phyloP scores from a whole-genome alignment of 2,329 filamentous ascomycete genomes.

The Pochonia chlamydosporia region DNA sequence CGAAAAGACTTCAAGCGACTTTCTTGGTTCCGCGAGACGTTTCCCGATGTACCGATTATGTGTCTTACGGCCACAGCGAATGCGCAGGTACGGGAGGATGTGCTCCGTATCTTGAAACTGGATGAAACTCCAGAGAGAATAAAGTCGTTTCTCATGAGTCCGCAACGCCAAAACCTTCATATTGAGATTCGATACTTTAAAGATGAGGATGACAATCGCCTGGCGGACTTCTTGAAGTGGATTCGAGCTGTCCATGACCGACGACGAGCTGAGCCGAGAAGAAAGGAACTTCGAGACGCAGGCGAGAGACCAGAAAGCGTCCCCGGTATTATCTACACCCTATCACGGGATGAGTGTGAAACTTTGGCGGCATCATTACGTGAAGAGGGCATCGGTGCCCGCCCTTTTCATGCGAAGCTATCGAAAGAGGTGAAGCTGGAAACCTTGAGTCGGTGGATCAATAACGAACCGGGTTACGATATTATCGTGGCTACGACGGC shows the following conservation, averaged over 20 bases:
- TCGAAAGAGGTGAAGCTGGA: constrained; percentile 63
- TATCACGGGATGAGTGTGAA: constrained; percentile 70
- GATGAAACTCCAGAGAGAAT: constrained; percentile 52
- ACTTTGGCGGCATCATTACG: constrained; percentile 60
- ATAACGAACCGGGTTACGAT: constrained; percentile 71
- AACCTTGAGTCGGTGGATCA: constrained; percentile 65
- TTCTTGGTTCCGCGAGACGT: constrained; percentile 75
- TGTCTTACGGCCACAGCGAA: constrained; percentile 92
- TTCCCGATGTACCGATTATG: constrained; percentile 83
- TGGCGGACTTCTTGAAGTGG: constrained; percentile 71
- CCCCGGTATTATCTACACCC: constrained; percentile 74
- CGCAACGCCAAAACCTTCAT: constrained; percentile 79
- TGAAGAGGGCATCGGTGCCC: constrained; percentile 64
- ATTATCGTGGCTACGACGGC: constrained; percentile 93
- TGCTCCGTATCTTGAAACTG: constrained; percentile 69
- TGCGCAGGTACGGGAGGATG: constrained; percentile 70
- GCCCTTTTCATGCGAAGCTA: constrained; percentile 68
- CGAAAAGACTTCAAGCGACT: constrained; percentile 86
- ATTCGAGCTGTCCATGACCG: constrained; percentile 67
- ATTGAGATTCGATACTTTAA: constrained; percentile 82
- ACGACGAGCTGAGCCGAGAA: constrained; percentile 54
- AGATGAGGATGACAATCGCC: constrained; percentile 66
- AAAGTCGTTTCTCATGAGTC: constrained; percentile 75
- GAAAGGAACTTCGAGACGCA: constrained; percentile 48
- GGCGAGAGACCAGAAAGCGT: constrained; percentile 58